Conservation (phyloP, 2,329 filamentous ascomycete genomes). For the Davidsoniella virescens region DNA sequence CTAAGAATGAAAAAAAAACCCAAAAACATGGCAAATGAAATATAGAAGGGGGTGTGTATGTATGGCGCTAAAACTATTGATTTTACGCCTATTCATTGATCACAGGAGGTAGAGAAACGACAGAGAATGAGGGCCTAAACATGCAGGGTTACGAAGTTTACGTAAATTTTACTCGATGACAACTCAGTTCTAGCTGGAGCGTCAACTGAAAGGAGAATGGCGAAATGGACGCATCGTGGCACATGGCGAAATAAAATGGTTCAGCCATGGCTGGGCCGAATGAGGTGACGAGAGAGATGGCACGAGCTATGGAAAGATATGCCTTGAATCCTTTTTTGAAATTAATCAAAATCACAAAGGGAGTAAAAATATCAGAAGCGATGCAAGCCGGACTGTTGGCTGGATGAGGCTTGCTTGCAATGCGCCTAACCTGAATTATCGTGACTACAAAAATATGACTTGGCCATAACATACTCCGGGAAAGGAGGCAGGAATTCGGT, state of each 20-base stretch:
- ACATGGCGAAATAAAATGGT: neutral
- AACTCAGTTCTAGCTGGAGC: neutral
- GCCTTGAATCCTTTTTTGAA: neutral
- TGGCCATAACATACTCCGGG: too few relatives aligned
- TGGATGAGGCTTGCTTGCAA: too few relatives aligned
- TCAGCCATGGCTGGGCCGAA: neutral
- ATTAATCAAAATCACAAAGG: neutral
- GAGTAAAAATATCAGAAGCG: neutral
- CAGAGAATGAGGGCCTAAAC: too few relatives aligned
- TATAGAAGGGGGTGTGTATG: too few relatives aligned
- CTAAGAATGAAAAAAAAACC: too few relatives aligned
- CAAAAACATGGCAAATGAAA: too few relatives aligned
- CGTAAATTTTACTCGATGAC: conserved; percentile 10
- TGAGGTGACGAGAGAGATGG: neutral
- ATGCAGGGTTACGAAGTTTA: conserved; percentile 5
- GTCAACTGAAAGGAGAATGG: too few relatives aligned
- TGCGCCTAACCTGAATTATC: too few relatives aligned
- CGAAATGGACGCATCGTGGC: neutral
- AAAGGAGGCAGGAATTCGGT: too few relatives aligned
- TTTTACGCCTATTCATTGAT: too few relatives aligned
- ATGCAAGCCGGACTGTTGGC: neutral
- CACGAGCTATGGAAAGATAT: neutral
- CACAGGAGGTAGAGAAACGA: neutral
- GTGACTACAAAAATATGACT: too few relatives aligned
- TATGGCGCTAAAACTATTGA: too few relatives aligned